These are phyloP conservation scores for Claviceps sp. DNA, from an alignment of 2,329 filamentous ascomycete genomes.

Conservation along the genomic window DNA sequence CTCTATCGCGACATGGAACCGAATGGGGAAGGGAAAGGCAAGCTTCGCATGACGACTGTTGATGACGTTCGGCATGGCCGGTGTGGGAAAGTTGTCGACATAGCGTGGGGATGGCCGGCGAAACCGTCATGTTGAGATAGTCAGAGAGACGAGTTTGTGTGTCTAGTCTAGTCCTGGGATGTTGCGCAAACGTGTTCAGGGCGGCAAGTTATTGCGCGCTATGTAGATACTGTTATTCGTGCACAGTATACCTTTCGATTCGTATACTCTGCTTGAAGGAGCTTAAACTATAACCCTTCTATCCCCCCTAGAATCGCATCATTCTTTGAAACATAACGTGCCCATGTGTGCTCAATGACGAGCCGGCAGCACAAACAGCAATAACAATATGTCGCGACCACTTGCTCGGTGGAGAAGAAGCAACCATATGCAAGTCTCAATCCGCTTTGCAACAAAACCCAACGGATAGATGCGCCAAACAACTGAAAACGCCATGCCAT, in stretches of 20 bases:
- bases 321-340: not conserved
- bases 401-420: too few relatives aligned
- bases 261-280: too few relatives aligned
- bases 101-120: not conserved
- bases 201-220: too few relatives aligned
- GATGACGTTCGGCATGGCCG: not conserved
- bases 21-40: not conserved
- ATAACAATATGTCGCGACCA: too few relatives aligned
- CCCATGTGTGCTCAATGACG: not conserved
- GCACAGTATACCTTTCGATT: too few relatives aligned
- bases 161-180: too few relatives aligned
- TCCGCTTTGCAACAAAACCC: not conserved
- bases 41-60: not conserved
- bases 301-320: not conserved
- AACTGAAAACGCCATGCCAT: slow-evolving; percentile 5
- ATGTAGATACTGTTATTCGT: too few relatives aligned
- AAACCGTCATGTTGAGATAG: too few relatives aligned
- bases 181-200: too few relatives aligned
- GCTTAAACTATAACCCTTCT: too few relatives aligned
- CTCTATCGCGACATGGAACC: slow-evolving; percentile 1
- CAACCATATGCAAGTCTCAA: not conserved
- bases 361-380: not conserved
- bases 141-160: too few relatives aligned
- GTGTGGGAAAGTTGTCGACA: not conserved
- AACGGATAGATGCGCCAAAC: not conserved